Evolutionary conservation across 139 green algal genomes (phyloP).

Genomic region (Chlamydomonas eustigma): DNA sequence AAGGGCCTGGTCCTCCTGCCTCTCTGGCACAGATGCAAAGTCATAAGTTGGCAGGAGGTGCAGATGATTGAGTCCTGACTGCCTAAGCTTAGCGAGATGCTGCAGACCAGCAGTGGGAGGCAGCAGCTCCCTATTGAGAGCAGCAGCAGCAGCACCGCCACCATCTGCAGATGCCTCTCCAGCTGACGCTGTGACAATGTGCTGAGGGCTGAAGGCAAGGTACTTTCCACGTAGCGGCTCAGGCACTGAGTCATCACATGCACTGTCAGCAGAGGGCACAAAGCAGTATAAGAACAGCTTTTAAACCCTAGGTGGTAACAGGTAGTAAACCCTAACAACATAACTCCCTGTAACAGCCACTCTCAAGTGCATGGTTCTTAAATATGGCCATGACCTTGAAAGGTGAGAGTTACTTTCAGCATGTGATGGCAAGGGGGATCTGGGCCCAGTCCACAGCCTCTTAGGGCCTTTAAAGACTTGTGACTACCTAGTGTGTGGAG

Average conservation of each 20-base stretch:
- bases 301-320: no score
- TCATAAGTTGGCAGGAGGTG: slow-evolving; percentile 89
- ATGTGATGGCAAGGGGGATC: no score
- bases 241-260: slow-evolving; percentile 60
- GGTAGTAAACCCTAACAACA: no score
- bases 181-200: slow-evolving; percentile 8
- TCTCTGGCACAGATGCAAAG: slow-evolving; percentile 80
- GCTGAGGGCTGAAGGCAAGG: slow-evolving; percentile 59
- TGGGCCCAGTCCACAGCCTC: no score
- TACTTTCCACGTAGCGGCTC: slow-evolving; percentile 66
- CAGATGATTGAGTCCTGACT: slow-evolving; percentile 74
- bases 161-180: not conserved
- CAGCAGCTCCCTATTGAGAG: not conserved
- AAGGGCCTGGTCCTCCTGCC: slow-evolving; percentile 50
- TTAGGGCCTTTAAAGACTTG: no score
- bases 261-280: slow-evolving; percentile 40
- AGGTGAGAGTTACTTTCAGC: no score
- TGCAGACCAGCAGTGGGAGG: slow-evolving; percentile 1
- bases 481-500: no score
- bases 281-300: not conserved
- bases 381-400: no score
- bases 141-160: not conserved
- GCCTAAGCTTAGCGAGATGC: slow-evolving; percentile 48
- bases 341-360: no score
- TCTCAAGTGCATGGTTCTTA: no score